These are phyloP conservation scores for Carex cristatella DNA, from an alignment of 176 grass and related monocot species.

Conservation along the genomic window DNA sequence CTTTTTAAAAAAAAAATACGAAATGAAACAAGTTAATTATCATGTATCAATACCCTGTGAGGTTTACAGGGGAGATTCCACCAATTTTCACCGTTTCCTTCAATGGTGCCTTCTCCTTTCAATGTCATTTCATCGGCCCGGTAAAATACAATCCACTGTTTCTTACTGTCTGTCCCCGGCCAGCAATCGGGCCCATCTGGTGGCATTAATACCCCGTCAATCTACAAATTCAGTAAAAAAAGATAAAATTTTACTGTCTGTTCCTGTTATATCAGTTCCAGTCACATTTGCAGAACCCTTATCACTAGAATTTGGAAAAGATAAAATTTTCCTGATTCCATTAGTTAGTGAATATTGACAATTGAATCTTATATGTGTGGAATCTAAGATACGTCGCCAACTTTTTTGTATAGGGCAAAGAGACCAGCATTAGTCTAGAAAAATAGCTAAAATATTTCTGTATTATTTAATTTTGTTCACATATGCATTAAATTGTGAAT, in stretches of 20 bases:
- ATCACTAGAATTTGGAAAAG: background rate
- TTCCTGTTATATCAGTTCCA: background rate
- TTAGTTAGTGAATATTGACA: background rate
- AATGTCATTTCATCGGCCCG: conserved; percentile 50
- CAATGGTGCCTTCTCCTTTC: conserved; percentile 49
- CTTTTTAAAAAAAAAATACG: background rate
- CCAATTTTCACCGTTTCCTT: conserved; percentile 80
- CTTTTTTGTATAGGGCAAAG: background rate
- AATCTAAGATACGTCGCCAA: no score
- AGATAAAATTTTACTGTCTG: no score
- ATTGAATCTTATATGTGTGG: background rate
- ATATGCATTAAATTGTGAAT: background rate
- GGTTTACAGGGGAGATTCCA: conserved; percentile 86
- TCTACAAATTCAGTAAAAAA: conserved; percentile 20
- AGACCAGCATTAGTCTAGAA: background rate
- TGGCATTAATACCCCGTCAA: conserved; percentile 66
- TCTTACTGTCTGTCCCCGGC: conserved; percentile 45
- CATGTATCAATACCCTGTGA: conserved; percentile 47
- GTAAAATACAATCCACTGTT: conserved; percentile 69
- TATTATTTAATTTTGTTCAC: background rate
- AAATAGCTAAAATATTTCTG: background rate
- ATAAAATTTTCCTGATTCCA: background rate
- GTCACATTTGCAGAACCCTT: background rate
- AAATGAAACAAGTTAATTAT: background rate
- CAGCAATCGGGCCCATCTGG: conserved; percentile 56